A percentile compares a stretch with the other conserved stretches of the same genome.
Conservation (phyloP, 2,329 filamentous ascomycete genomes). For the Bertia moriformis region DNA sequence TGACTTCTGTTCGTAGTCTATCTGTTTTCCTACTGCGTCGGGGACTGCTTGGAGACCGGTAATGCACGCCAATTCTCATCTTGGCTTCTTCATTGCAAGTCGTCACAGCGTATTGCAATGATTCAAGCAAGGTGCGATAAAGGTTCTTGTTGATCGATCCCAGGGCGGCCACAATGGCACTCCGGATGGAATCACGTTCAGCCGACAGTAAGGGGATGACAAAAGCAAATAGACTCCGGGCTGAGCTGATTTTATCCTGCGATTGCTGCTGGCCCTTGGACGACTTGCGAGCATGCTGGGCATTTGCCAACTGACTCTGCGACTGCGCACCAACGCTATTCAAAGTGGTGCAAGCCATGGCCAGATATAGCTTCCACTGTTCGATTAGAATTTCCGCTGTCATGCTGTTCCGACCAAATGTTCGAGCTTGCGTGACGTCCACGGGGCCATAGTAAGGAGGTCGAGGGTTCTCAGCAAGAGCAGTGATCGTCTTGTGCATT, state of each 20-base stretch:
- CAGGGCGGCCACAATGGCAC: conserved; percentile 79
- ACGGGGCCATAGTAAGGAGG: conserved; percentile 50
- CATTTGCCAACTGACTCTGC: conserved; percentile 37
- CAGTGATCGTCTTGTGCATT: conserved; percentile 75
- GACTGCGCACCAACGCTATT: conserved; percentile 61
- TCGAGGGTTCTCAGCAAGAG: conserved; percentile 60
- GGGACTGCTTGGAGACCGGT: conserved; percentile 70
- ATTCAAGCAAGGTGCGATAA: conserved; percentile 79
- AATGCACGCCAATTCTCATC: conserved; percentile 55
- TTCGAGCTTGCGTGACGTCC: conserved; percentile 23
- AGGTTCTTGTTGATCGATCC: conserved; percentile 92
- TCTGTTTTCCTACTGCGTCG: conserved; percentile 74
- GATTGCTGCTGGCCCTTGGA: conserved; percentile 38
- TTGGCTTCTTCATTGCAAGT: conserved; percentile 82
- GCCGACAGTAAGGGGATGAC: conserved; percentile 77
- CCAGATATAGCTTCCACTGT: conserved; percentile 94
- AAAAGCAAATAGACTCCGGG: conserved; percentile 76
- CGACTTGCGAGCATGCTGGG: conserved; percentile 62
- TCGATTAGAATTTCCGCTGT: conserved; percentile 69
- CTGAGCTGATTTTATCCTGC: conserved; percentile 70
- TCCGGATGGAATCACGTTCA: conserved; percentile 65
- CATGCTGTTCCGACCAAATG: conserved; percentile 14
- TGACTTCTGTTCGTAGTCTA: conserved; percentile 79
- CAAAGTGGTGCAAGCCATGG: conserved; percentile 91
- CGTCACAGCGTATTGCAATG: conserved; percentile 71